phyloP scores from a whole-genome alignment of 73 alveolate genomes.

The Stentor roeselii region DNA sequence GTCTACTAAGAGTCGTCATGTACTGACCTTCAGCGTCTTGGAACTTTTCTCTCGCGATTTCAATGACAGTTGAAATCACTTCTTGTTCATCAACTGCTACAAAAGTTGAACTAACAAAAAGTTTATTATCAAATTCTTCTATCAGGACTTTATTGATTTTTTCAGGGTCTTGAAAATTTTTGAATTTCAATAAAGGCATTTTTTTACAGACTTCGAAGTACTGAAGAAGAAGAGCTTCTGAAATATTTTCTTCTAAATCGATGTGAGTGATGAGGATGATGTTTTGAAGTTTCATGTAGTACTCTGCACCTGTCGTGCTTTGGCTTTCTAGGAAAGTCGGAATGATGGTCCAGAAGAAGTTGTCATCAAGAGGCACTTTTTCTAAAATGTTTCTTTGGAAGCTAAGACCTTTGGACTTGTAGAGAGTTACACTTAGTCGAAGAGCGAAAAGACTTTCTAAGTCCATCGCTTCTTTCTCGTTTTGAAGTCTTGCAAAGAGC shows the following conservation, averaged over 20 bases:
- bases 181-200: neutral
- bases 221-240: neutral
- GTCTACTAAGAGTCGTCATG: neutral
- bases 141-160: neutral
- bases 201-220: neutral
- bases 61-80: neutral
- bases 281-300: neutral
- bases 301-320: neutral
- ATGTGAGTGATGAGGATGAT: neutral
- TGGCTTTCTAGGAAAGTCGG: neutral
- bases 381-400: neutral
- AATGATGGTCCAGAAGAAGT: neutral
- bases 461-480: neutral
- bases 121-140: no score
- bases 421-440: neutral
- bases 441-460: no score
- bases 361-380: neutral
- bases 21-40: neutral
- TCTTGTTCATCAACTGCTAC: neutral
- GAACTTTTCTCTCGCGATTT: neutral
- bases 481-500: neutral
- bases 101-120: no score
- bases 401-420: neutral
- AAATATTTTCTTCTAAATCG: neutral
- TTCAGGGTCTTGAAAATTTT: neutral